Conservation (phyloP, 2,329 filamentous ascomycete genomes). For the Neofusicoccum sp. region DNA sequence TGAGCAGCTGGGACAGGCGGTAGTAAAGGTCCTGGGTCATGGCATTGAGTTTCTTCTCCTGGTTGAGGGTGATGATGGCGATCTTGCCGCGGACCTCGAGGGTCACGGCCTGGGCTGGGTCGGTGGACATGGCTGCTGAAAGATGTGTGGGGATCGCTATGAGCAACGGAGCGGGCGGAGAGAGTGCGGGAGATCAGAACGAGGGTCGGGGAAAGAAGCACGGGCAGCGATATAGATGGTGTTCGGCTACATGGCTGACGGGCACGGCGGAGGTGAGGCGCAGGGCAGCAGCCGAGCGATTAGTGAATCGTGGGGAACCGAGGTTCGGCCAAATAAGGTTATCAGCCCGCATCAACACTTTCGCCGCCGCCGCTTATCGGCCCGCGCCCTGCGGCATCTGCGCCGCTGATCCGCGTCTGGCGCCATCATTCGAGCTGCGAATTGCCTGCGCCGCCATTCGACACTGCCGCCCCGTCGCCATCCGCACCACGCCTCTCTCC, state of each 20-base stretch:
- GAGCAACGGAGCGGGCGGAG: not conserved
- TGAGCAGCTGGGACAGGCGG: slow-evolving; percentile 70
- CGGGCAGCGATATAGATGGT: not conserved
- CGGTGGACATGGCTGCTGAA: slow-evolving; percentile 4
- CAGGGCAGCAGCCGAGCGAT: slow-evolving; percentile 13
- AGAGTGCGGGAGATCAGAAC: not conserved
- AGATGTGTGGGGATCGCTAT: not conserved
- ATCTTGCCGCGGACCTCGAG: slow-evolving; percentile 68
- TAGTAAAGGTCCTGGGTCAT: slow-evolving; percentile 75
- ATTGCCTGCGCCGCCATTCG: slow-evolving; percentile 23
- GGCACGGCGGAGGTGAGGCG: slow-evolving; percentile 1
- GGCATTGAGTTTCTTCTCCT: slow-evolving; percentile 85
- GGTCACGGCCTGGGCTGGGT: slow-evolving; percentile 52
- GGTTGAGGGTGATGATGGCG: slow-evolving; percentile 85
- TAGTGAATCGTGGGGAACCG: slow-evolving; percentile 20
- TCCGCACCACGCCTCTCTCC: not conserved
- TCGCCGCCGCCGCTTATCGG: not conserved
- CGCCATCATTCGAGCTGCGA: slow-evolving; percentile 23
- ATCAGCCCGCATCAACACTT: slow-evolving; percentile 6
- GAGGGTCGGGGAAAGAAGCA: not conserved
- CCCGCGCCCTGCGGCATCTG: slow-evolving; percentile 1
- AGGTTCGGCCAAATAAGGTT: slow-evolving; percentile 10
- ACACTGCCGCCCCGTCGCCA: not conserved
- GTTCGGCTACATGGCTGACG: slow-evolving; percentile 13
- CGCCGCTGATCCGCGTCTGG: not conserved